Conservation (phyloP, 1,139 yeast species). For the Yamadazyma friedrichii region DNA sequence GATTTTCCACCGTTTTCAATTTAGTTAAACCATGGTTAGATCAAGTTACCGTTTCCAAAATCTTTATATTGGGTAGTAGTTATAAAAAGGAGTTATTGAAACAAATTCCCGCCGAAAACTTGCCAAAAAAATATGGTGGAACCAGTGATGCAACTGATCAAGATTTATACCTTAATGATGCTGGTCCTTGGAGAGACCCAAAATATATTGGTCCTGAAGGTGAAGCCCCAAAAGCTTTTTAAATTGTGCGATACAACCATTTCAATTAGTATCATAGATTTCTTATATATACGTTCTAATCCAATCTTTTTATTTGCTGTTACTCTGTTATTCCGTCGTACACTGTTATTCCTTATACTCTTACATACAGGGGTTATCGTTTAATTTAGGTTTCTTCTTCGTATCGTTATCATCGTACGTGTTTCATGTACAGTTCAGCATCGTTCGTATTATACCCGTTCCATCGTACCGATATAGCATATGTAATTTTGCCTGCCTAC, state of each 20-base stretch:
- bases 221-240: constrained; percentile 65
- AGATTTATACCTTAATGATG: constrained; percentile 82
- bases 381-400: too few relatives aligned
- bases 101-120: constrained; percentile 90
- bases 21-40: constrained; percentile 91
- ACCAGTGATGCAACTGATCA: constrained; percentile 64
- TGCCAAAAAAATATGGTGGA: constrained; percentile 92
- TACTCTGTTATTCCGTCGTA: too few relatives aligned
- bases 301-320: too few relatives aligned
- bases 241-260: neutral
- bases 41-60: constrained; percentile 95
- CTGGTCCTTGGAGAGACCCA: constrained; percentile 97
- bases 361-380: too few relatives aligned
- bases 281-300: too few relatives aligned
- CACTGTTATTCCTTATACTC: too few relatives aligned
- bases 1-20: constrained; percentile 90
- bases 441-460: too few relatives aligned
- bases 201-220: constrained; percentile 84
- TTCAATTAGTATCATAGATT: neutral
- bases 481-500: too few relatives aligned
- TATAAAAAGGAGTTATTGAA: constrained; percentile 82
- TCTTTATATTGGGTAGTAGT: constrained; percentile 77
- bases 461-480: too few relatives aligned
- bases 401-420: too few relatives aligned
- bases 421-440: too few relatives aligned